A percentile compares a stretch with the other conserved stretches of the same genome.
Evolutionary conservation across 2,329 filamentous ascomycete species (phyloP).

Genomic region (Neonectria magnoliae): DNA sequence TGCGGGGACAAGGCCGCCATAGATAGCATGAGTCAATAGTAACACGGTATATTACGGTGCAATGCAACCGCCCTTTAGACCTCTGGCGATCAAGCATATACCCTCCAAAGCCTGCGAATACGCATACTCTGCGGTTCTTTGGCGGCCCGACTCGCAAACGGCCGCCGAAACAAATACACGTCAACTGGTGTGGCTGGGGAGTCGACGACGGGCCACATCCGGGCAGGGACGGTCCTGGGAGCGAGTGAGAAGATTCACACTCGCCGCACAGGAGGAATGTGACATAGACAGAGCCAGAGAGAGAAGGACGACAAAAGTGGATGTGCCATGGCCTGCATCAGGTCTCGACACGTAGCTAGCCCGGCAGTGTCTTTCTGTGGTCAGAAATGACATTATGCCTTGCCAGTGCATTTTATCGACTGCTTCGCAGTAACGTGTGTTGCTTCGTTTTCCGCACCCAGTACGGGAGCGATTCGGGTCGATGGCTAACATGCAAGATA

Average conservation of each 20-base stretch:
- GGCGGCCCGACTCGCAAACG: background rate
- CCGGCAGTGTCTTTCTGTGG: background rate
- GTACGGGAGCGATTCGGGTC: background rate
- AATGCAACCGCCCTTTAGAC: background rate
- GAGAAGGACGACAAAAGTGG: background rate
- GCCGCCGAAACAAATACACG: slow-evolving; percentile 13
- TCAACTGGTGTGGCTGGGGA: slow-evolving; percentile 9
- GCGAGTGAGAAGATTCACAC: background rate
- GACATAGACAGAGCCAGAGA: background rate
- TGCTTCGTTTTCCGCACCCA: too few relatives aligned
- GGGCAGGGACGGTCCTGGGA: slow-evolving; percentile 3
- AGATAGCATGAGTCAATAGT: slow-evolving; percentile 7
- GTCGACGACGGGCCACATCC: background rate
- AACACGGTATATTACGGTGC: slow-evolving; percentile 8
- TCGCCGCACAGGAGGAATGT: slow-evolving; percentile 5
- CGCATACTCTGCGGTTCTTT: background rate
- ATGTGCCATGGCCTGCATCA: slow-evolving; percentile 2
- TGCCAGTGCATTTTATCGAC: background rate
- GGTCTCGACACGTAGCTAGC: background rate
- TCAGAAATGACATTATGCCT: background rate
- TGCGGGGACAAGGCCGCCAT: slow-evolving; percentile 9
- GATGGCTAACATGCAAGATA: background rate
- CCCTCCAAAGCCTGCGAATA: background rate
- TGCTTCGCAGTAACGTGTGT: background rate
- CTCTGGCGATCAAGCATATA: background rate